phyloP scores from a whole-genome alignment of 2,329 filamentous ascomycete species.

The Trichoderma breve region DNA sequence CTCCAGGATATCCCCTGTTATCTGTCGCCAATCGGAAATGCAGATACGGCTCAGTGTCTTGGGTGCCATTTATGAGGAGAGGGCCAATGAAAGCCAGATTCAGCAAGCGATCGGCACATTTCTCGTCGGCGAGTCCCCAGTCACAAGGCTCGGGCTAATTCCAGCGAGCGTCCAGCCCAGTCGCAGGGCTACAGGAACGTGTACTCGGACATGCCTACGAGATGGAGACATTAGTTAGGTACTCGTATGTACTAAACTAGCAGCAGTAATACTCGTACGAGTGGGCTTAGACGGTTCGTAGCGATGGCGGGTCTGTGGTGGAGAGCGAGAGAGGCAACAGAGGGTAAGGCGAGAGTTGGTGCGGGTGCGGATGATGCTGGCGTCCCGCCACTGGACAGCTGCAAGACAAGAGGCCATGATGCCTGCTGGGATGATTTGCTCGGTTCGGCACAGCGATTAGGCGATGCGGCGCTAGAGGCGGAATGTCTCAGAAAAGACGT shows the following conservation, averaged over 20 bases:
- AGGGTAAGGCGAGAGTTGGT: not conserved
- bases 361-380: not conserved
- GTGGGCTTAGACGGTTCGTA: conserved; percentile 5
- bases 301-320: not conserved
- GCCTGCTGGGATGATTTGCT: not conserved
- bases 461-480: not conserved
- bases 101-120: conserved; percentile 13
- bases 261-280: not conserved
- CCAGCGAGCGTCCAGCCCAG: not conserved
- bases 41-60: conserved; percentile 9
- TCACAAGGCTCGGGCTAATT: not conserved
- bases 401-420: not conserved
- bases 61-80: conserved; percentile 3
- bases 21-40: conserved; percentile 19
- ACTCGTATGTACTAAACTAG: not conserved
- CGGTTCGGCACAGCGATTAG: not conserved
- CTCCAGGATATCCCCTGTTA: conserved; percentile 2
- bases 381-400: not conserved
- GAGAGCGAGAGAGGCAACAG: not conserved
- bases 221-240: not conserved
- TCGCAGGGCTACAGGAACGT: not conserved
- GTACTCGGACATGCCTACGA: not conserved
- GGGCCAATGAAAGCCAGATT: not conserved
- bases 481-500: not conserved
- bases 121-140: not conserved